Evolutionary conservation across 2,329 filamentous ascomycete species (phyloP), one percentile per base, ranked within the genome.

Genomic region (Periconia sp.): DNA sequence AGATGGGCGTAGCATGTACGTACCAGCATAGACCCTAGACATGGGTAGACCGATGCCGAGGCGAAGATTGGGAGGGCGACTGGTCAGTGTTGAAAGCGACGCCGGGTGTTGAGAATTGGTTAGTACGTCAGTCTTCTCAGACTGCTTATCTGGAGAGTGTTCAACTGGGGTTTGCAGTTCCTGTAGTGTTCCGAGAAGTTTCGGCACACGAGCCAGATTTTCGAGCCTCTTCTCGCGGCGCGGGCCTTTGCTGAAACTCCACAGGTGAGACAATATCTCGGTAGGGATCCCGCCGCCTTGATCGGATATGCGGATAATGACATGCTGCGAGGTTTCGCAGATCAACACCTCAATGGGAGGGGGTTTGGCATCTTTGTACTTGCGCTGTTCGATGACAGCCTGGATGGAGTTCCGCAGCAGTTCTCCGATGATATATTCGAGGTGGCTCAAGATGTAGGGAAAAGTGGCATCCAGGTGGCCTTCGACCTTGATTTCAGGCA

Each of bases 401-500:
- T 97, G 92, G 15, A 99, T 90, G 0, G 91, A 95, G 76, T 99
- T 99, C 37, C 94, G 88, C 20, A 99, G 81, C 19, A 99, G 85
- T 77, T 99, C 94, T 48, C 94, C 92, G 53, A 99, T 85, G 64
- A 99, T 97, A 75, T 99, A 99, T 76, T 99, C 93, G 48, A 99
- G 83, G 71, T 97, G 94, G 68, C 88, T 94, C 48, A 96, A 84
- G 59, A 99, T 97, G 68, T 97, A 99, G 1, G 95, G 94, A 69
- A 99, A 99, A 31, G 87, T 96, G 5, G 92, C 92, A 30, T 90
- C 86, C 2, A 94, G 81, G 69, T 99, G 92, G 19, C 95, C 94
- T 57, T 89, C 83, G 53, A 99, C 81, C 45, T 83, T 85, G 73
- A 99, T 90, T 58, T 92, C 85, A 6, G 94, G 94, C 1, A 99